Base-by-base conservation (phyloP, 331 rosid species). In the Malus hybrid region DNA sequence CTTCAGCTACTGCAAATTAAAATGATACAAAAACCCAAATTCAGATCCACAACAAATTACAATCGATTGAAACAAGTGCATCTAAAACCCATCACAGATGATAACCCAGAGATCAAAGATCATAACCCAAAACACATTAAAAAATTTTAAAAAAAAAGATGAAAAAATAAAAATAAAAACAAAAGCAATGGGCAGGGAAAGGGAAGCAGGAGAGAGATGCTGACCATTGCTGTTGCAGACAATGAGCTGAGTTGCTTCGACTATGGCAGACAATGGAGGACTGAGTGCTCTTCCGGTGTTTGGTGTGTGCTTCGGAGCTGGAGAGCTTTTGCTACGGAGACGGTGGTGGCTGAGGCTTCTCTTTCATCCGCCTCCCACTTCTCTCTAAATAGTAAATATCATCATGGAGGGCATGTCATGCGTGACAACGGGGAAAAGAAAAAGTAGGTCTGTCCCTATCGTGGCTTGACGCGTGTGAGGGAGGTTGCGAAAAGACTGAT, bases 151-250 rank as follows among this genome's bases (percentile, higher is more conserved):
- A 1, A 9, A 28, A 5, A 8, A 3, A 29, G 20, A 15, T 0
- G 1, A 18, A 7, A 13, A 24, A 11, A 68, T 4, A 5, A 2
- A 39, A 16, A 16, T 0, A 5, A 31, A 6, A 16, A 46, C 54
- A 9, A 24, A 57, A 24, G 6, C 57, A 72, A 14, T 61, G 69
- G 6, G 16, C 16, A 27, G 69, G 42, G 32, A 74, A 50, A 24
- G 19, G 36, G 55, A 34, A 19, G 5, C 2, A 39, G 72, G 7
- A 18, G n/a, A 32, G 2, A n/a, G 60, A 68, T 27, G 24, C 77
- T 31, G 55, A 82, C 85, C 85, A 82, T 82, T 44, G 59, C 19
- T 60, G 68, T 50, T 13, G 72, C 76, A 72, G 85, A 50, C 60
- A 77, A 3, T 8, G 73, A 39, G 73, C 16, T 44, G 14, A 16